A percentile compares a stretch with the other conserved stretches of the same genome.
Evolutionary conservation across 768 basidiomycete genomes (phyloP).

Genomic region (Gloeophyllum trabeum): DNA sequence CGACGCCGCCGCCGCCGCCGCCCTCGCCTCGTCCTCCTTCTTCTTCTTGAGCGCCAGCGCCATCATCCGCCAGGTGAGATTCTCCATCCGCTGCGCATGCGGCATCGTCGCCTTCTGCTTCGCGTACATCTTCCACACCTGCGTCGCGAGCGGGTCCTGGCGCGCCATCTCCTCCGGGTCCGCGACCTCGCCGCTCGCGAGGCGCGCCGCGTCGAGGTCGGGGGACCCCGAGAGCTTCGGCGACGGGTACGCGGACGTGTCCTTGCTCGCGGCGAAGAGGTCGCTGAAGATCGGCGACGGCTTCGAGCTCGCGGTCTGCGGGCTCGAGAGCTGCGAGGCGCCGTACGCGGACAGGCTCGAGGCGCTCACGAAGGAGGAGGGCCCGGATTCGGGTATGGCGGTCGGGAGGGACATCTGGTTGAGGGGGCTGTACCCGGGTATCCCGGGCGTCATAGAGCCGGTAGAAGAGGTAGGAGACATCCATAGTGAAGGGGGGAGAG

Average conservation of each 20-base stretch:
- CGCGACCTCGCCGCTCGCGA: constrained; percentile 26
- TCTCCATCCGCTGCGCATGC: constrained; percentile 94
- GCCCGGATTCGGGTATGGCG: constrained; percentile 11
- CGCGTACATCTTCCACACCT: constrained; percentile 96
- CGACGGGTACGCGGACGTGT: constrained; percentile 48
- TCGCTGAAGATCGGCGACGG: constrained; percentile 59
- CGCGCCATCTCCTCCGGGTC: constrained; percentile 61
- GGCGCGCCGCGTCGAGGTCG: constrained; percentile 35
- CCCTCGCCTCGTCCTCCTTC: constrained; percentile 56
- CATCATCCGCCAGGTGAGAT: constrained; percentile 98
- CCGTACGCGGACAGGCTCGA: constrained; percentile 16
- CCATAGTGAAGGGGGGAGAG: constrained; percentile 71
- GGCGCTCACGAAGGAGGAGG: constrained; percentile 12
- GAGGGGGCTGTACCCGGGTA: constrained; percentile 25
- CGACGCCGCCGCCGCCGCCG: constrained; percentile 8
- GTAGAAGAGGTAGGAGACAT: constrained; percentile 71
- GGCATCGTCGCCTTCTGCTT: constrained; percentile 83
- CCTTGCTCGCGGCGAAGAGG: constrained; percentile 38
- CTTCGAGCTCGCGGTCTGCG: background rate
- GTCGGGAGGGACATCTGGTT: constrained; percentile 12
- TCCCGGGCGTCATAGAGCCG: constrained; percentile 28
- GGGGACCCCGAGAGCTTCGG: constrained; percentile 61
- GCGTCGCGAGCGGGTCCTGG: constrained; percentile 87
- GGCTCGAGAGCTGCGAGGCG: constrained; percentile 6
- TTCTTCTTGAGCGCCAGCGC: constrained; percentile 86